Percentiles rank a stretch among this genome's conserved stretches.
phyloP scores from a whole-genome alignment of 2,329 filamentous ascomycete species.

The Phialophora expanda region DNA sequence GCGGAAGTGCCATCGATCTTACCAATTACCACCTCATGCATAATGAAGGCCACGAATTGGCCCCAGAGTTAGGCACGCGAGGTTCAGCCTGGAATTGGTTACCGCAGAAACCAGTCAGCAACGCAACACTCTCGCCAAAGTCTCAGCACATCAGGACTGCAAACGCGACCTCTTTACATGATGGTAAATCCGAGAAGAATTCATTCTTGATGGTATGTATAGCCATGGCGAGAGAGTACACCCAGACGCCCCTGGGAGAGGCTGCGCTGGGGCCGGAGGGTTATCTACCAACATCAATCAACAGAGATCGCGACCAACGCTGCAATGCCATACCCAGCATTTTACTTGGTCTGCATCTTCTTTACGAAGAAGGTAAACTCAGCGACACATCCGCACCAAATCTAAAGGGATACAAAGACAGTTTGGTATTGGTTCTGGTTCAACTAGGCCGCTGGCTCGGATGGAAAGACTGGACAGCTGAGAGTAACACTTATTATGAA shows the following conservation, averaged over 20 bases:
- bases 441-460: conserved; percentile 83
- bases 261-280: conserved; percentile 61
- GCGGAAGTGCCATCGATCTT: conserved; percentile 46
- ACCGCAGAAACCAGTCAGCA: conserved; percentile 5
- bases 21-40: conserved; percentile 55
- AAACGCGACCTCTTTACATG: conserved; percentile 47
- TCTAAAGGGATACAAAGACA: conserved; percentile 51
- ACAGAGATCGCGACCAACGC: conserved; percentile 61
- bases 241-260: conserved; percentile 64
- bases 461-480: conserved; percentile 68
- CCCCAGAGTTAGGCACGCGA: conserved; percentile 57
- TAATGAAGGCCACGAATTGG: conserved; percentile 51
- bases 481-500: conserved; percentile 60
- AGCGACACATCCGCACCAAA: conserved; percentile 62
- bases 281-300: conserved; percentile 67
- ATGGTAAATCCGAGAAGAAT: conserved; percentile 24
- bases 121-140: conserved; percentile 11
- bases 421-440: conserved; percentile 74
- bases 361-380: conserved; percentile 89
- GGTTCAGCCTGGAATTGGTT: conserved; percentile 74
- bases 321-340: conserved; percentile 71
- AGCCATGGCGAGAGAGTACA: conserved; percentile 68
- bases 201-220: conserved; percentile 56
- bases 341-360: conserved; percentile 76
- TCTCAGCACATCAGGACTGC: conserved; percentile 55